Evolutionary conservation across 1,139 yeast species (phyloP), one percentile per base, ranked within the genome.

Genomic region (Geotrichum macrosporum): DNA sequence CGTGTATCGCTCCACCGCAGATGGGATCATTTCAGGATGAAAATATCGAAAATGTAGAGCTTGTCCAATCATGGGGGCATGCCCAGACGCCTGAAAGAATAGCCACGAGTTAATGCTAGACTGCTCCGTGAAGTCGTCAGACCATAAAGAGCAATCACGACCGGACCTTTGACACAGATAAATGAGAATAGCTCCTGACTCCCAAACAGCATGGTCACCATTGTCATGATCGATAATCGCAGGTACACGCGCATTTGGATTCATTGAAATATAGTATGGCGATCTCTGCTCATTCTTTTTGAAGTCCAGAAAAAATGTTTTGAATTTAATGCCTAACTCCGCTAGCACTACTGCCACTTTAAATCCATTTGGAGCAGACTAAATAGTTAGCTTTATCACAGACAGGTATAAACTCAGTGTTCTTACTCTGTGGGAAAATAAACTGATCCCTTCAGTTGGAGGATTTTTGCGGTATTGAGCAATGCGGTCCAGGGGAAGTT

Each of bases 1-100:
- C 1, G 88, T 83, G 66, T 89, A 89, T 60, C 96, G 74, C 59
- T 85, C 95, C 30, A 88, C 85, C 2, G 96, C 96, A 54, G 88
- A 79, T 16, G 92, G 87, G 2, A 89, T 87, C 50, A 83, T 84
- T 51, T 84, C 84, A 5, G 92, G 77, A 66, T 89, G 96, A 73
- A 88, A 88, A 65, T 85, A 86, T 59, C 92, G 75, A 71, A 89
- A 89, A 71, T 89, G 96, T 57, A 88, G 75, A 2, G 96, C 96
- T 66, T 89, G 97, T 19, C 97, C 97, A 60, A 89, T 86, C 95
- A 89, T 89, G 24, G 96, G 96, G 0, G 96, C 95, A 64, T 88
- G 96, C n/a, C 96, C 96, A 12, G 94, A 83, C 3, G 96, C 88
- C 68, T 89, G 96, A 72, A 88, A 88, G 63, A 87, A 89, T 40